phyloP scores from a whole-genome alignment of 192 early-diverging fungal genomes.

The Coemansia sp. region DNA sequence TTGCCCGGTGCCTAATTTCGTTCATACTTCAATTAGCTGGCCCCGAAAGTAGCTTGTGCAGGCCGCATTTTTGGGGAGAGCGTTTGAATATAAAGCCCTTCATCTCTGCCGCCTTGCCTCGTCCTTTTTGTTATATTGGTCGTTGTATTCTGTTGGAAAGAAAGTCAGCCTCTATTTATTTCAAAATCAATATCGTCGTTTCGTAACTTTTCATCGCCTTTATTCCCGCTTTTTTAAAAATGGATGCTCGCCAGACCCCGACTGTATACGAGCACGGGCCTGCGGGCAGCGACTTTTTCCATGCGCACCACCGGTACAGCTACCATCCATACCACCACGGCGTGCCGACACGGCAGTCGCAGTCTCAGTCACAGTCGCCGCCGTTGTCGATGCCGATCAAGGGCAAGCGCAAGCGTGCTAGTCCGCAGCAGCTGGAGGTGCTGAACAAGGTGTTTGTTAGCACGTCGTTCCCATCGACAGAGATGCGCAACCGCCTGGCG shows the following conservation, averaged over 20 bases:
- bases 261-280: conserved; percentile 9
- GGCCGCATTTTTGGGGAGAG: background rate
- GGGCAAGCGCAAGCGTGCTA: conserved; percentile 80
- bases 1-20: background rate
- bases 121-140: background rate
- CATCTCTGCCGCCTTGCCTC: background rate
- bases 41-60: background rate
- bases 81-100: background rate
- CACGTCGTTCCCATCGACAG: conserved; percentile 82
- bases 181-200: background rate
- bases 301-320: background rate
- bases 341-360: conserved; percentile 6
- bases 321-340: conserved; percentile 31
- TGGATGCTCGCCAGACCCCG: conserved; percentile 51
- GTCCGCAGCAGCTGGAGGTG: conserved; percentile 70
- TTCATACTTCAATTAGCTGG: background rate
- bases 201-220: conserved; percentile 1
- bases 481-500: conserved; percentile 74
- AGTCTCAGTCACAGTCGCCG: conserved; percentile 11
- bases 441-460: conserved; percentile 75
- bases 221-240: background rate
- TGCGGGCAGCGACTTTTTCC: conserved; percentile 8
- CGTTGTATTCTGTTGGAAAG: background rate
- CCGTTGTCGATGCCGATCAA: conserved; percentile 45
- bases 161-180: conserved; percentile 3